Base-by-base conservation (phyloP, 1,284 basidiomycete genomes). In the Irpex sp. region DNA sequence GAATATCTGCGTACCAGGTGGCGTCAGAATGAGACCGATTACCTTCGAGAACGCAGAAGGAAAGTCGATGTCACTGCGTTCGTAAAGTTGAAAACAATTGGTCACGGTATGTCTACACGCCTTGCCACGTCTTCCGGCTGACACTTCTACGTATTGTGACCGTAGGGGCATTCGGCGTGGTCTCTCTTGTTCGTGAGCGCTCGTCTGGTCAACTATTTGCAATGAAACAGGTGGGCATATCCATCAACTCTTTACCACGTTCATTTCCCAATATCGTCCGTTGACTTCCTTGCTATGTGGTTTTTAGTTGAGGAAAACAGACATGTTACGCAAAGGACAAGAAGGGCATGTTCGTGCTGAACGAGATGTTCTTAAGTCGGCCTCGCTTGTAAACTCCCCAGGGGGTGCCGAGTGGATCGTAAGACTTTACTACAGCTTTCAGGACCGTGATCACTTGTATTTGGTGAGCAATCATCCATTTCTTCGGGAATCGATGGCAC, bases 321-420 rank as follows among this genome's bases (percentile, higher is more conserved):
- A 98, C 75, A 98, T 98, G 95, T 83, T 98, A 68, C 89, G 93
- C 57, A 97, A 97, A 78, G 95, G 94, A n/a, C 97, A 98, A 77
- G 96, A 98, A 79, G 96, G 95, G 2, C 95, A 96, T 74, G 91
- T 96, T 68, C 87, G 94, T 39, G 94, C 95, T 39, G 94, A 97
- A 74, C 85, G 94, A 71, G 94, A 97, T 70, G 81, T 96, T 60
- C 85, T 96, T 68, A 92, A 91, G 76, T 88, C 90, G 43, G 94
- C 89, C 47, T 87, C 90, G 36, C 77, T 91, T 69, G 83, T 90
- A 68, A 83, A 83, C 71, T 85, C 88, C 60, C 83, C 87, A 63
- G 83, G 83, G 64, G 84, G 86, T 54, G 87, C 89, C 60, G 90
- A 94, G 69, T 98, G 96, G 95, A 98, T 98, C 70, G 95, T 98